phyloP scores from a whole-genome alignment of 2,329 filamentous ascomycete genomes.

The Didymella arachidicola region DNA sequence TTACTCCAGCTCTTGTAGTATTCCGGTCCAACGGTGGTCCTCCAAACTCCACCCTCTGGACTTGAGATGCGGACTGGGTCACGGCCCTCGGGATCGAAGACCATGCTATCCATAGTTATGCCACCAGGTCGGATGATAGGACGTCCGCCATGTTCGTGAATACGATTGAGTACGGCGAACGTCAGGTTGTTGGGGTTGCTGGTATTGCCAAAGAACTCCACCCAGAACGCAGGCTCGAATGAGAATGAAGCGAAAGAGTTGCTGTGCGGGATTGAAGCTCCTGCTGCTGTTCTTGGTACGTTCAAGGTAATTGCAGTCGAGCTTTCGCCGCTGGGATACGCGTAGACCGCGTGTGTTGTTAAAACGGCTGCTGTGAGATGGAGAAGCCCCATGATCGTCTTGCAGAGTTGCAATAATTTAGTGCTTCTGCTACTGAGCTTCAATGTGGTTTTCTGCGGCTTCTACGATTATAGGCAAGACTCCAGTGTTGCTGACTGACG shows the following conservation, averaged over 20 bases:
- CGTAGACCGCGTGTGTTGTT: background rate
- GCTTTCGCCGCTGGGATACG: background rate
- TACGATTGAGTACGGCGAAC: background rate
- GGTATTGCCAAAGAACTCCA: background rate
- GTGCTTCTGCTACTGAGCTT: background rate
- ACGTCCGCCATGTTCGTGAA: background rate
- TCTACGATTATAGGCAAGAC: background rate
- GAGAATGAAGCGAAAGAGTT: background rate
- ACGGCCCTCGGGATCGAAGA: background rate
- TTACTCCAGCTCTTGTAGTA: background rate
- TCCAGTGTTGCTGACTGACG: background rate
- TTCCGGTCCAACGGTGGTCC: background rate
- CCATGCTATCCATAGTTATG: background rate
- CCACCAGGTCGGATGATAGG: background rate
- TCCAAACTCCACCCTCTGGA: background rate
- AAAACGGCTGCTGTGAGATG: background rate
- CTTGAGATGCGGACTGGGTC: background rate
- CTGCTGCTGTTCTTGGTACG: background rate
- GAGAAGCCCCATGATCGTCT: background rate
- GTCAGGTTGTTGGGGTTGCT: background rate
- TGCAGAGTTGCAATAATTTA: background rate
- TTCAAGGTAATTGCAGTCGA: background rate
- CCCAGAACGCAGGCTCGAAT: background rate
- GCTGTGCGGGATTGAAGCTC: background rate
- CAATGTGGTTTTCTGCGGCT: background rate